Conservation (phyloP, 768 basidiomycete species). For the Gelatoporia subvermispora region DNA sequence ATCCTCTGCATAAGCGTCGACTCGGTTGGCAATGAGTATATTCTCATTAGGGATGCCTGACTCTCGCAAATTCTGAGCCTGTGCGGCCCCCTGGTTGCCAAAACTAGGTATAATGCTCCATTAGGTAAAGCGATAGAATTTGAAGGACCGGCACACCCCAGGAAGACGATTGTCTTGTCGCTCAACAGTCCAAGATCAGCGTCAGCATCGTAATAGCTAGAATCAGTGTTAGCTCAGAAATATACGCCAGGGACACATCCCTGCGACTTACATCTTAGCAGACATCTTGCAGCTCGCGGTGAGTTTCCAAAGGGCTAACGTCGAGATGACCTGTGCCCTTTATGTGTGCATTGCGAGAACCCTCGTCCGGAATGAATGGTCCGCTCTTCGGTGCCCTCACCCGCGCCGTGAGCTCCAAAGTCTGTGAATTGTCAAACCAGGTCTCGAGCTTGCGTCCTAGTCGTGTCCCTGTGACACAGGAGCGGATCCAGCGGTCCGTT, state of each 20-base stretch:
- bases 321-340: too few species aligned
- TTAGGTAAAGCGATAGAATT: not conserved
- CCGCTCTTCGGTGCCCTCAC: conserved; percentile 7
- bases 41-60: conserved; percentile 57
- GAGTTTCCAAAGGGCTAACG: not conserved
- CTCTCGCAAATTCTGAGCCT: conserved; percentile 63
- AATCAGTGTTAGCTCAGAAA: not conserved
- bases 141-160: conserved; percentile 38
- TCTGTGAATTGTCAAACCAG: too few species aligned
- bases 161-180: conserved; percentile 52
- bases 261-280: conserved; percentile 48
- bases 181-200: conserved; percentile 46
- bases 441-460: not conserved
- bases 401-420: not conserved
- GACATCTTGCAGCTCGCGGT: conserved; percentile 14
- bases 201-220: conserved; percentile 57
- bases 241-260: not conserved
- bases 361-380: conserved; percentile 5
- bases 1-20: conserved; percentile 52
- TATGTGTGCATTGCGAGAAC: not conserved
- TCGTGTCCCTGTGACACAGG: conserved; percentile 19
- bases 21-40: conserved; percentile 54
- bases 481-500: conserved; percentile 11
- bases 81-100: conserved; percentile 63
- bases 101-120: conserved; percentile 33